A percentile compares a stretch with the other conserved stretches of the same genome.
Conservation (phyloP, 257 asterid genomes). For the Solanum arcanum region DNA sequence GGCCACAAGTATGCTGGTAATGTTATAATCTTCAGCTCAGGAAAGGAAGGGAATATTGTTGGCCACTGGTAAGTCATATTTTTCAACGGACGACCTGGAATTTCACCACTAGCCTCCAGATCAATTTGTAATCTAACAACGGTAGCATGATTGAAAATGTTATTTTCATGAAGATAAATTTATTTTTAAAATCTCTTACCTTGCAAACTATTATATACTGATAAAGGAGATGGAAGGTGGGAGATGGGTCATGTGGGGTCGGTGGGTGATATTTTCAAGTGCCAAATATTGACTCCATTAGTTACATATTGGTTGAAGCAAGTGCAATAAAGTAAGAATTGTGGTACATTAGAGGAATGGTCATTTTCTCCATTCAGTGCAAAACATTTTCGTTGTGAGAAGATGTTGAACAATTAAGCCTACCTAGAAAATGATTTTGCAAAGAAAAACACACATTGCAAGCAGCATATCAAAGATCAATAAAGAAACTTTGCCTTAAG, state of each 20-base stretch:
- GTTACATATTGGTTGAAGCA: neutral
- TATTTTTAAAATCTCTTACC: neutral
- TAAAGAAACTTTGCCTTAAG: neutral
- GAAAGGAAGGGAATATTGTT: conserved; percentile 47
- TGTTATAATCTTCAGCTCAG: conserved; percentile 62
- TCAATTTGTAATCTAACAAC: neutral
- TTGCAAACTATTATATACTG: neutral
- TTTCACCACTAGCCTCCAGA: neutral
- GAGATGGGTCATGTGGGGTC: neutral
- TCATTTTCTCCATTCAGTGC: neutral
- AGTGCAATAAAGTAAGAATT: neutral
- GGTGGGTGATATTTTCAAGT: neutral
- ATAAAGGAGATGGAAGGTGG: neutral
- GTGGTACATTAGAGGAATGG: neutral
- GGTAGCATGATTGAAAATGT: neutral
- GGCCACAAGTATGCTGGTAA: conserved; percentile 99
- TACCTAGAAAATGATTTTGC: neutral
- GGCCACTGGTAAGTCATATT: conserved; percentile 70
- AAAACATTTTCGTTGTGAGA: neutral
- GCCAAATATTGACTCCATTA: neutral
- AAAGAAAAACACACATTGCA: neutral
- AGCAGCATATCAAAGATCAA: neutral
- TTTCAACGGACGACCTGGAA: neutral
- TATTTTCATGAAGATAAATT: neutral
- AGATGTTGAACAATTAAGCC: neutral